Conservation (phyloP, 1,284 basidiomycete genomes). For the Pseudozyma flocculosa region DNA sequence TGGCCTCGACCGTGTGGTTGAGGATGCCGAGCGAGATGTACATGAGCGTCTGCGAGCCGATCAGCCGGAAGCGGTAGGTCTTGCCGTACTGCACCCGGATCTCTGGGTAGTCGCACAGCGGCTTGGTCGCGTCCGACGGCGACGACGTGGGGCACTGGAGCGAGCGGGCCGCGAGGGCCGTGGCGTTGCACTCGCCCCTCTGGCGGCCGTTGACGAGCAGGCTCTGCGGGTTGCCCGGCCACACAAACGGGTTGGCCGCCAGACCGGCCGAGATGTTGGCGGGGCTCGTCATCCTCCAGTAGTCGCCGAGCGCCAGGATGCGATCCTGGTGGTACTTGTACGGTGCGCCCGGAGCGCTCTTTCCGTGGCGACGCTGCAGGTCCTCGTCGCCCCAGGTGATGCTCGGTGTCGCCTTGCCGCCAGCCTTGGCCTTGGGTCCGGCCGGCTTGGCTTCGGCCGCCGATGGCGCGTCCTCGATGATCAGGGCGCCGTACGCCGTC, state of each 20-base stretch:
- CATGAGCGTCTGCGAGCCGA: constrained; percentile 27
- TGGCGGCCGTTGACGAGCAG: constrained; percentile 40
- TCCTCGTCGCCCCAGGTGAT: constrained; percentile 5
- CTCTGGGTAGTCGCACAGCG: constrained; percentile 5
- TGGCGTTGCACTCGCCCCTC: neutral
- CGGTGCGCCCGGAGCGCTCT: constrained; percentile 5
- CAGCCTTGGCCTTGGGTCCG: neutral
- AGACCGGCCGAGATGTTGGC: constrained; percentile 17
- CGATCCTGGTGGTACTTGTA: constrained; percentile 29
- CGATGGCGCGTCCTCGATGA: constrained; percentile 30
- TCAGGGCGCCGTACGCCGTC: constrained; percentile 39
- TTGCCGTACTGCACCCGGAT: constrained; percentile 36
- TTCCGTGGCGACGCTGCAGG: neutral
- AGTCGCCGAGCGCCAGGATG: constrained; percentile 36
- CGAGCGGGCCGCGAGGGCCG: neutral
- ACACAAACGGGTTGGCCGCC: constrained; percentile 32
- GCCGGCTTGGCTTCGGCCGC: neutral
- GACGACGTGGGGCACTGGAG: neutral
- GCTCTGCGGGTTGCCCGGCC: constrained; percentile 36
- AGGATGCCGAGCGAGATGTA: constrained; percentile 22
- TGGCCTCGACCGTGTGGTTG: constrained; percentile 11
- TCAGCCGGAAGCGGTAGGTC: constrained; percentile 28
- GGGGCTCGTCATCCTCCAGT: constrained; percentile 11
- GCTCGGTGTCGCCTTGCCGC: neutral
- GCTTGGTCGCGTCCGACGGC: neutral